Base-by-base conservation (phyloP, 768 basidiomycete species). In the Tubosaeta sp. region DNA sequence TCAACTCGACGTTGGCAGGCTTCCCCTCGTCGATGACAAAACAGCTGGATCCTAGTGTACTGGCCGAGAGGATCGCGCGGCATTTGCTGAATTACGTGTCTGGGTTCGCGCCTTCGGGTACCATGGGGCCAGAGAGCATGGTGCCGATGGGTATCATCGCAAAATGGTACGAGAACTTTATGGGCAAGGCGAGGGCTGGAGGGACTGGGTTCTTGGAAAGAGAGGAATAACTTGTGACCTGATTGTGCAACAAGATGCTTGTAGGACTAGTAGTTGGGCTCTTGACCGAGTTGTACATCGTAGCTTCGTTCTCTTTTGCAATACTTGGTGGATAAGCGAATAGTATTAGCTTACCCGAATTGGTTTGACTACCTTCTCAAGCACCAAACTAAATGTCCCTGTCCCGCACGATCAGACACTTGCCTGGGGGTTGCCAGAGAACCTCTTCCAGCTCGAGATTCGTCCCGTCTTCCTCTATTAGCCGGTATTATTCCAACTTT, bases 51-150 rank as follows among this genome's bases (percentile, higher is more conserved):
- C 31, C 54, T 0, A 40, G 39, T 19, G 54, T 25, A 18, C 27
- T 68, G 44, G 70, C 46, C 22, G 65, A 50, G 61, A 64, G 61
- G 10, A 46, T 63, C 49, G 83, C 84, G 21, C 86, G 83, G 55
- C 81, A 92, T 61, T 69, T 91, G 49, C 77, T 90, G 65, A 87
- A 88, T 58, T 90, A 88, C 56, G 56, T 90, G 6, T 80, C 83
- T 7, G 78, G 87, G 1, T 91, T 90, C 58, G 72, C 72, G 4
- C 58, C 65, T 29, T 73, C 76, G 16, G 71, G 73, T 5, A 69
- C 61, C 14, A 54, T 83, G 21, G 71, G 75, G 3, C 76, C 76
- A 1, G 79, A 84, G 42, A 73, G 75, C 19, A 64, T 74, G 53
- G 71, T 89, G 3, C 84, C 85, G 8, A 79, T 90, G 77, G 74